A percentile compares a stretch with the other conserved stretches of the same genome.
These are phyloP conservation scores for Cryoendolithus antarcticus DNA, from an alignment of 2,329 filamentous ascomycete species.

Conservation along the genomic window DNA sequence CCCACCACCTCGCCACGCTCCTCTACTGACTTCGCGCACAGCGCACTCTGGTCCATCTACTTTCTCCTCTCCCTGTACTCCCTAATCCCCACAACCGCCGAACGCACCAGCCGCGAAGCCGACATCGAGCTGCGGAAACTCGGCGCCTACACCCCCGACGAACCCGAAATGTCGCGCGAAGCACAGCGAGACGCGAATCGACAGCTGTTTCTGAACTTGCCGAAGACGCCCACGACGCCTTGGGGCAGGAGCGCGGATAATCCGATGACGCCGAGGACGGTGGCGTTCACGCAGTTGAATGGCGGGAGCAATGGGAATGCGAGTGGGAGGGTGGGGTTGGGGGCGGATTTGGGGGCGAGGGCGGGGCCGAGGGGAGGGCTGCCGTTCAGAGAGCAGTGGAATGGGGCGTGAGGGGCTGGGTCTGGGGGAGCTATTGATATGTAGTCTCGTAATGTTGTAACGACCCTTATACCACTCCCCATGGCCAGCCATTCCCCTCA, in stretches of 20 bases:
- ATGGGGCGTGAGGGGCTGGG: no score
- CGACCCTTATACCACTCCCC: no score
- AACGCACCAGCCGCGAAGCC: conserved; percentile 18
- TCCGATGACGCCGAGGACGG: conserved; percentile 51
- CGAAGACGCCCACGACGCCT: conserved; percentile 35
- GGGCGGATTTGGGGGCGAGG: not conserved
- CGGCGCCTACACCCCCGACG: conserved; percentile 32
- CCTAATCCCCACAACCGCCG: conserved; percentile 31
- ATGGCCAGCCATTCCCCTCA: no score
- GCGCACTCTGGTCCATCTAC: conserved; percentile 49
- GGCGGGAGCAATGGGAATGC: conserved; percentile 9
- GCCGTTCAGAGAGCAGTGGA: conserved; percentile 4
- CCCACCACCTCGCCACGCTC: no score
- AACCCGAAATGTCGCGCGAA: conserved; percentile 27
- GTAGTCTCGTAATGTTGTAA: no score
- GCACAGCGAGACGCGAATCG: conserved; percentile 47
- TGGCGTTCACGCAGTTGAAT: conserved; percentile 52
- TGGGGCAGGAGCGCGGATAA: conserved; percentile 18
- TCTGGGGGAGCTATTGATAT: no score
- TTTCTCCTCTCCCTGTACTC: conserved; percentile 47
- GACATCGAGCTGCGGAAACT: conserved; percentile 41
- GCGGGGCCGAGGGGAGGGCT: conserved; percentile 4
- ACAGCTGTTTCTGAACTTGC: conserved; percentile 22
- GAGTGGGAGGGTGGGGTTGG: not conserved
- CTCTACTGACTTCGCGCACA: conserved; percentile 23